phyloP scores from a whole-genome alignment of 495 filamentous ascomycete genomes.

The Oleoguttula mirabilis region DNA sequence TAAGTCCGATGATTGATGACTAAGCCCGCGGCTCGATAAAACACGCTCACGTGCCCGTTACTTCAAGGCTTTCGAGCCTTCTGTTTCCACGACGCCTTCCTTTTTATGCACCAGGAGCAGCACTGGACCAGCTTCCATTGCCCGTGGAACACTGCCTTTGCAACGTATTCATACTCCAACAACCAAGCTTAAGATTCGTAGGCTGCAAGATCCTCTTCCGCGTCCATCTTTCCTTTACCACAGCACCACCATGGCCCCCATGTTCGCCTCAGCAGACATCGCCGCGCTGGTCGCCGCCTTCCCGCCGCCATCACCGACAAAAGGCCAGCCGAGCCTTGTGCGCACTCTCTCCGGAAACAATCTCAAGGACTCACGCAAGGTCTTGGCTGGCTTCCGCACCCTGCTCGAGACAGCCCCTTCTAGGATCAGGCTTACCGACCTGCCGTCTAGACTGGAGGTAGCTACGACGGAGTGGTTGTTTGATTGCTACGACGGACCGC shows the following conservation, averaged over 20 bases:
- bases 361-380: slow-evolving; percentile 4
- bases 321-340: slow-evolving; percentile 8
- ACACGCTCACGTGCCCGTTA: too few species aligned
- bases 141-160: too few species aligned
- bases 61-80: too few species aligned
- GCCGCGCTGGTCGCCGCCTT: slow-evolving; percentile 14
- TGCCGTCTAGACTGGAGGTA: slow-evolving; percentile 7
- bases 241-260: slow-evolving; percentile 18
- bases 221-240: too few species aligned
- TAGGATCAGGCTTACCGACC: slow-evolving; percentile 8
- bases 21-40: too few species aligned
- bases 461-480: slow-evolving; percentile 9
- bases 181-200: too few species aligned
- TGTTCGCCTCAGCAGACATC: slow-evolving; percentile 14
- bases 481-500: not conserved
- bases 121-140: too few species aligned
- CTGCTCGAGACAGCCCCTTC: slow-evolving; percentile 6
- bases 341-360: slow-evolving; percentile 5
- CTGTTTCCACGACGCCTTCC: too few species aligned
- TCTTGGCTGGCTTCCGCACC: not conserved
- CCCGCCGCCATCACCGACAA: slow-evolving; percentile 7
- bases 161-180: too few species aligned
- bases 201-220: too few species aligned
- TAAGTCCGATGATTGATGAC: not conserved
- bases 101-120: too few species aligned